These are phyloP conservation scores for Russula lepida DNA, from an alignment of 768 basidiomycete genomes.

Conservation along the genomic window DNA sequence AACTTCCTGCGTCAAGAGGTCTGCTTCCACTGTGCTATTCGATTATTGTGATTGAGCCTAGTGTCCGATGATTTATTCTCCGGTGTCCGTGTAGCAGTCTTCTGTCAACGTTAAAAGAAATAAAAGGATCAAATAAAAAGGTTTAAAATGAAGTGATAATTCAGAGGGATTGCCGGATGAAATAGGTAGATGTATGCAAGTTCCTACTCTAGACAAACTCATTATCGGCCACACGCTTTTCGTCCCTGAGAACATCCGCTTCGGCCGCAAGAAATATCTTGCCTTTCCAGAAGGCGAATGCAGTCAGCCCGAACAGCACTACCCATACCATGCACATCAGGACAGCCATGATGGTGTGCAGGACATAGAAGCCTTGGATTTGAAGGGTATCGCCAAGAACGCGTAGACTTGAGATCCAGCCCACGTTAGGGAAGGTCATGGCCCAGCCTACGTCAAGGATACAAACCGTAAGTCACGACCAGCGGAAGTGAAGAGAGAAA, in stretches of 20 bases:
- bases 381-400: slow-evolving; percentile 37
- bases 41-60: background rate
- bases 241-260: slow-evolving; percentile 37
- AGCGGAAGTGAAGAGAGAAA: background rate
- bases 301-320: slow-evolving; percentile 35
- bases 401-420: slow-evolving; percentile 38
- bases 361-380: slow-evolving; percentile 31
- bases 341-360: slow-evolving; percentile 35
- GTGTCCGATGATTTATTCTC: no score
- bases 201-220: background rate
- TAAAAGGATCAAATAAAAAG: background rate
- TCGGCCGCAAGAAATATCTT: slow-evolving; percentile 36
- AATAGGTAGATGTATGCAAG: background rate
- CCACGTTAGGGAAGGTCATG: slow-evolving; percentile 41
- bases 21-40: background rate
- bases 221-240: background rate
- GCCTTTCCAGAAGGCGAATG: slow-evolving; percentile 35
- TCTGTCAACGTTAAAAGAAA: background rate
- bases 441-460: slow-evolving; percentile 32
- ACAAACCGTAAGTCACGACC: background rate
- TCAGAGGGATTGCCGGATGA: background rate
- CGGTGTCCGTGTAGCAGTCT: background rate
- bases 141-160: background rate
- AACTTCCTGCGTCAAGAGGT: background rate
- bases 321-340: slow-evolving; percentile 36